Conservation (phyloP, 2,329 filamentous ascomycete genomes). For the Fusarium mexicanum region DNA sequence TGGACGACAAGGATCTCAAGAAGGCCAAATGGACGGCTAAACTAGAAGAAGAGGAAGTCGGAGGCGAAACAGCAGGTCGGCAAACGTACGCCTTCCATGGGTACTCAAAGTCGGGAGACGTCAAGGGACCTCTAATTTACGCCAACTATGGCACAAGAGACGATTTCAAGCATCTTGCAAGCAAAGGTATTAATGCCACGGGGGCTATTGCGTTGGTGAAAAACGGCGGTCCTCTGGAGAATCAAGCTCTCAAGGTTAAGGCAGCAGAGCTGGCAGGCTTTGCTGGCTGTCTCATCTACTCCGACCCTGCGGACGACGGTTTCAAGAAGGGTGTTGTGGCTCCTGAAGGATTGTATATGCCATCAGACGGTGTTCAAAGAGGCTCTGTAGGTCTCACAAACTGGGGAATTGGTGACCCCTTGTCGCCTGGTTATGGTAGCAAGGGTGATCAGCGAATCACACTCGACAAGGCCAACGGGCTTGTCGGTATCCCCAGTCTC, state of each 20-base stretch:
- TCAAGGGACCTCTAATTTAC: conserved; percentile 87
- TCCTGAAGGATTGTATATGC: conserved; percentile 82
- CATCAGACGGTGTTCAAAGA: conserved; percentile 82
- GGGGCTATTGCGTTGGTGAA: conserved; percentile 87
- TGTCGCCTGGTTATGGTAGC: conserved; percentile 88
- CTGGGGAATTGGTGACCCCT: conserved; percentile 88
- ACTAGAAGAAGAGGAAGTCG: conserved; percentile 80
- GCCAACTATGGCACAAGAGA: conserved; percentile 89
- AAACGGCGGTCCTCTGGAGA: conserved; percentile 77
- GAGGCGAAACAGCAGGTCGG: conserved; percentile 68
- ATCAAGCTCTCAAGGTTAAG: conserved; percentile 85
- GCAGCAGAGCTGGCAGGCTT: conserved; percentile 89
- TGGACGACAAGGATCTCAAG: conserved; percentile 68
- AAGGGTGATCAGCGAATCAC: conserved; percentile 72
- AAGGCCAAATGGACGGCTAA: conserved; percentile 78
- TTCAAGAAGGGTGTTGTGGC: conserved; percentile 77
- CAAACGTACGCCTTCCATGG: conserved; percentile 88
- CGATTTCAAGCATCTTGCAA: conserved; percentile 79
- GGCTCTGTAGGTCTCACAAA: conserved; percentile 83
- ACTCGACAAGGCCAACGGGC: conserved; percentile 74
- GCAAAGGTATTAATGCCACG: conserved; percentile 76
- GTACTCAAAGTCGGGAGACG: conserved; percentile 86
- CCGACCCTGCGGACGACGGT: conserved; percentile 86
- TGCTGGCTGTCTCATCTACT: conserved; percentile 89
- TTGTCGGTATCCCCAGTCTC: conserved; percentile 87